A percentile compares a stretch with the other conserved stretches of the same genome.
Conservation (phyloP, 345 rosid species). For the Arabidopsis arenosa region DNA sequence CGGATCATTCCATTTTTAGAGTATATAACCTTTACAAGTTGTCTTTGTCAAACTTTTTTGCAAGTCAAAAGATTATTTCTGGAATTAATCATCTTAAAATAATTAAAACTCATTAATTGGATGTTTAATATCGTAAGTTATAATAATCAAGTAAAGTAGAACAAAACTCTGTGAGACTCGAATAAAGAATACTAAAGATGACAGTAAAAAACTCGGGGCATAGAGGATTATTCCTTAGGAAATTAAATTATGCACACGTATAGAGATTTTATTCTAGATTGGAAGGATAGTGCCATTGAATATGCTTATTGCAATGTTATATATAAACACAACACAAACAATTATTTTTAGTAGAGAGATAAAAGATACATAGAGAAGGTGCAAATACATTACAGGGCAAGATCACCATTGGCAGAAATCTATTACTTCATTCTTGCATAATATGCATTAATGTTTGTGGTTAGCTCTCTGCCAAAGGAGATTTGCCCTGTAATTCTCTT, state of each 20-base stretch:
- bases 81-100: not conserved
- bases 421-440: constrained; percentile 29
- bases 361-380: constrained; percentile 28
- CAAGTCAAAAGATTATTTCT: constrained; percentile 23
- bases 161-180: constrained; percentile 7
- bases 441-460: constrained; percentile 22
- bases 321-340: constrained; percentile 29
- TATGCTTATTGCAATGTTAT: constrained; percentile 32
- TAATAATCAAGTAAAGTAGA: constrained; percentile 9
- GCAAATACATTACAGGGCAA: constrained; percentile 40
- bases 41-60: constrained; percentile 19
- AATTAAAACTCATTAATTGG: not conserved
- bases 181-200: constrained; percentile 23
- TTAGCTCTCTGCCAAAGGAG: constrained; percentile 37
- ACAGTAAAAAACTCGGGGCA: constrained; percentile 15
- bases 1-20: constrained; percentile 32
- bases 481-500: constrained; percentile 37
- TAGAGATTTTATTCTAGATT: constrained; percentile 28
- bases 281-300: constrained; percentile 40
- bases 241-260: not conserved
- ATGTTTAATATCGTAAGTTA: constrained; percentile 1
- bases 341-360: not conserved
- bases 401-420: constrained; percentile 35
- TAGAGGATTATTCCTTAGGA: constrained; percentile 34
- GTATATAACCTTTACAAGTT: constrained; percentile 14